These are phyloP conservation scores for Phanerochaete carnosa DNA, from an alignment of 768 basidiomycete species.

Conservation along the genomic window DNA sequence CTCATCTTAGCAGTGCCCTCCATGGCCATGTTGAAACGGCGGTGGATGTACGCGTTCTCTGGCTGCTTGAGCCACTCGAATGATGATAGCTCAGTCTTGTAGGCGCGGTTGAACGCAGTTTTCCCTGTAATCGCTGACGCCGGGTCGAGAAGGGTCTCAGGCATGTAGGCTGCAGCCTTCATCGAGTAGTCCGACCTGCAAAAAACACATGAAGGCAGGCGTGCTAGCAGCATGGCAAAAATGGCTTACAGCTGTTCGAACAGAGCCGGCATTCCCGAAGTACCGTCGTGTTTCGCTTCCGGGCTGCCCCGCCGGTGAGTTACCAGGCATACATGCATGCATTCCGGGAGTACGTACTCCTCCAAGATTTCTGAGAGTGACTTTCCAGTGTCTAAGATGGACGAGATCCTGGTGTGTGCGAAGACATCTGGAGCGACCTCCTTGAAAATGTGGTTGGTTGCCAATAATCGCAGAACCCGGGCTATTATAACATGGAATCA, in stretches of 20 bases:
- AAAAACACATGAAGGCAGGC: background rate
- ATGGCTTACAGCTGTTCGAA: constrained; percentile 4
- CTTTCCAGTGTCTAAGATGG: constrained; percentile 19
- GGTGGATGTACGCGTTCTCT: constrained; percentile 18
- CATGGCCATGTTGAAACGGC: constrained; percentile 27
- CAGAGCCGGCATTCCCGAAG: constrained; percentile 1
- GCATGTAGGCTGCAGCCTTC: constrained; percentile 14
- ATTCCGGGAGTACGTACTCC: background rate
- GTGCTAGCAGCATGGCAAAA: background rate
- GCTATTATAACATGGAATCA: constrained; percentile 7
- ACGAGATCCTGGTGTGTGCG: constrained; percentile 25
- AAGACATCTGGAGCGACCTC: constrained; percentile 30
- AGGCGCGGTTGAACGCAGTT: constrained; percentile 15
- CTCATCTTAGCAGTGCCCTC: constrained; percentile 2
- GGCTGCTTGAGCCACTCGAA: constrained; percentile 25
- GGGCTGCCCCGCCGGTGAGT: constrained; percentile 7
- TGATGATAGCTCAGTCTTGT: constrained; percentile 7
- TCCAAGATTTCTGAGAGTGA: constrained; percentile 7
- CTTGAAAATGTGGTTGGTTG: constrained; percentile 27
- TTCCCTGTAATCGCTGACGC: constrained; percentile 12
- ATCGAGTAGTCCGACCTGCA: constrained; percentile 18
- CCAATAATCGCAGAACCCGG: constrained; percentile 27
- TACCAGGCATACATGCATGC: background rate
- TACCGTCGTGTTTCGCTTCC: constrained; percentile 19
- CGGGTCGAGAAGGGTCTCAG: constrained; percentile 20